These are phyloP conservation scores for Pharus latifolius DNA, from an alignment of 176 grass and related monocot genomes.

Conservation along the genomic window DNA sequence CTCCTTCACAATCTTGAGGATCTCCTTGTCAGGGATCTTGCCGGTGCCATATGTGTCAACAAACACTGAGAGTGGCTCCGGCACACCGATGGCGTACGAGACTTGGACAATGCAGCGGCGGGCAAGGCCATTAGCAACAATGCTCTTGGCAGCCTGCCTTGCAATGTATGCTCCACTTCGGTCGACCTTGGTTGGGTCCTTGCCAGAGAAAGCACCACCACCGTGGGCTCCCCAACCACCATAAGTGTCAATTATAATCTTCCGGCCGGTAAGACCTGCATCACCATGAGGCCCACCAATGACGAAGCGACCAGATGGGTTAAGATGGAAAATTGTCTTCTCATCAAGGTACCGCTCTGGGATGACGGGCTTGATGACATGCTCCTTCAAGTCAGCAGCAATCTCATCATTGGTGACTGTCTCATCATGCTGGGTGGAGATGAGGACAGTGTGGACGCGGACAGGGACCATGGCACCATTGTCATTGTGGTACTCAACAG, in stretches of 20 bases:
- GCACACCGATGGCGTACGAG: constrained; percentile 37
- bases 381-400: constrained; percentile 46
- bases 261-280: constrained; percentile 48
- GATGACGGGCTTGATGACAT: constrained; percentile 49
- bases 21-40: constrained; percentile 29
- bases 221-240: constrained; percentile 49
- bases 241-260: constrained; percentile 56
- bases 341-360: constrained; percentile 48
- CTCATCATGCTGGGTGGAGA: constrained; percentile 56
- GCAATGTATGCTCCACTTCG: constrained; percentile 39
- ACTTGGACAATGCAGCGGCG: constrained; percentile 37
- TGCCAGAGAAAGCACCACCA: constrained; percentile 48
- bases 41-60: constrained; percentile 31
- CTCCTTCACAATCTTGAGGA: constrained; percentile 45
- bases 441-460: constrained; percentile 42
- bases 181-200: constrained; percentile 54
- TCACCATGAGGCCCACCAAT: constrained; percentile 52
- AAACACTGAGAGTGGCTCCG: constrained; percentile 31
- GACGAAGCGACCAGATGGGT: constrained; percentile 50
- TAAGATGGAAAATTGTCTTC: constrained; percentile 55
- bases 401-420: constrained; percentile 55
- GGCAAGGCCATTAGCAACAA: constrained; percentile 32
- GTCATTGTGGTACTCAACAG: constrained; percentile 47
- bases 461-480: constrained; percentile 35
- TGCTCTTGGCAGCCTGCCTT: constrained; percentile 51